phyloP scores from a whole-genome alignment of 1,284 basidiomycete species.

The Sutorius eximius region DNA sequence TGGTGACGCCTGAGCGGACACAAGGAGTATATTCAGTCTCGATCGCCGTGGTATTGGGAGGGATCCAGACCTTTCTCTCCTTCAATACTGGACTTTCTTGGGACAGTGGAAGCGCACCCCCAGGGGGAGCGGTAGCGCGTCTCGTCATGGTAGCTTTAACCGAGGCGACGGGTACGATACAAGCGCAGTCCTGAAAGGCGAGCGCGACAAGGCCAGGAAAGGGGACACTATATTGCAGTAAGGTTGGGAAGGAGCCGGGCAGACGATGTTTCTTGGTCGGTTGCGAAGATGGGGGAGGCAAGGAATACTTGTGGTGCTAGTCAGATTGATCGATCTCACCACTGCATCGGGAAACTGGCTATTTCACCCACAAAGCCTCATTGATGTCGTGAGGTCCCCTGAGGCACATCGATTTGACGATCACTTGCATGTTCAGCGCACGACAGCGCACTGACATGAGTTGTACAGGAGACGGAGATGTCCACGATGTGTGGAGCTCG shows the following conservation, averaged over 20 bases:
- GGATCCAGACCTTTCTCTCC: constrained; percentile 16
- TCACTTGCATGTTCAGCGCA: too few relatives aligned
- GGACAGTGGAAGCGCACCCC: background rate
- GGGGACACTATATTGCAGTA: background rate
- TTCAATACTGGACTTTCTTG: constrained; percentile 2
- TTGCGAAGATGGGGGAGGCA: background rate
- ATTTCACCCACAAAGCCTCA: constrained; percentile 18
- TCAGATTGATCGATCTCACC: constrained; percentile 14
- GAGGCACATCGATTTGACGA: constrained; percentile 3
- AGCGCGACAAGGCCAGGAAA: background rate
- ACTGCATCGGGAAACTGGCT: background rate
- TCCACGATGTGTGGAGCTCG: background rate
- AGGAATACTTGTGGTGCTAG: background rate
- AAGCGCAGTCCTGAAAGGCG: background rate
- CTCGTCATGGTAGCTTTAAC: constrained; percentile 5
- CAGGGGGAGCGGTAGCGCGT: constrained; percentile 1
- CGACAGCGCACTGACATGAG: background rate
- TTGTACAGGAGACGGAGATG: background rate
- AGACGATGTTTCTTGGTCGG: constrained; percentile 1
- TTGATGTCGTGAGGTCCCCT: constrained; percentile 17
- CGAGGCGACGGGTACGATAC: background rate
- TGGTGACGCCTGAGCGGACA: constrained; percentile 7
- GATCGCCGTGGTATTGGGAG: background rate
- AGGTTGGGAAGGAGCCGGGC: background rate
- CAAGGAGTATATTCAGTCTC: constrained; percentile 5